These are phyloP conservation scores for Cutaneotrichosporon sp. DNA, from an alignment of 1,284 basidiomycete genomes.

Conservation along the genomic window DNA sequence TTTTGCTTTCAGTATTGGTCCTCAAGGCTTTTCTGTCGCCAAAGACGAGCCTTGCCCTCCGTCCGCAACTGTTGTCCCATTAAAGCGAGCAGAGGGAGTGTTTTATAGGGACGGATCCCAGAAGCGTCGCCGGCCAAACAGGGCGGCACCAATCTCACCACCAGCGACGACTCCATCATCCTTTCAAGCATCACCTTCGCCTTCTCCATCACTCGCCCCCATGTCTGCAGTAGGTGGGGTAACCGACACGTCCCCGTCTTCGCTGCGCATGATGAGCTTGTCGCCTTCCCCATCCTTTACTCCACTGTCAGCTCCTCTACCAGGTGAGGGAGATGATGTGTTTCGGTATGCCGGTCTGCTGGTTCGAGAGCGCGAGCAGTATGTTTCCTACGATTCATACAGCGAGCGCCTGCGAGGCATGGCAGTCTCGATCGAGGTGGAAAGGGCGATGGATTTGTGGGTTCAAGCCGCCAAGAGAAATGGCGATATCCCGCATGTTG, in stretches of 20 bases:
- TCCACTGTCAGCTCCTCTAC: neutral
- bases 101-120: too few relatives aligned
- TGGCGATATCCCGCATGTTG: slow-evolving; percentile 18
- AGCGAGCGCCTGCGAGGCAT: slow-evolving; percentile 11
- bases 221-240: neutral
- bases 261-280: slow-evolving; percentile 10
- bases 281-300: slow-evolving; percentile 5
- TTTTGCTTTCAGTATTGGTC: slow-evolving; percentile 31
- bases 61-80: neutral
- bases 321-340: neutral
- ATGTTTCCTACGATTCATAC: slow-evolving; percentile 16
- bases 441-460: slow-evolving; percentile 27
- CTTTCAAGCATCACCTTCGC: too few relatives aligned
- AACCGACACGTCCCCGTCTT: neutral
- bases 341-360: slow-evolving; percentile 25
- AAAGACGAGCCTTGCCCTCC: neutral
- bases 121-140: too few relatives aligned
- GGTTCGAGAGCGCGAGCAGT: slow-evolving; percentile 30
- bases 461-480: slow-evolving; percentile 10
- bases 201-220: too few relatives aligned
- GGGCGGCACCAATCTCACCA: too few relatives aligned
- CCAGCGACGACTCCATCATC: too few relatives aligned
- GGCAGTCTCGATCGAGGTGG: slow-evolving; percentile 13
- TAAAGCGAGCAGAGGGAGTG: too few relatives aligned
- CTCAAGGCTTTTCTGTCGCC: slow-evolving; percentile 19